These are phyloP conservation scores for Pichia deserticola DNA, from an alignment of 805 yeast genomes.

Conservation along the genomic window DNA sequence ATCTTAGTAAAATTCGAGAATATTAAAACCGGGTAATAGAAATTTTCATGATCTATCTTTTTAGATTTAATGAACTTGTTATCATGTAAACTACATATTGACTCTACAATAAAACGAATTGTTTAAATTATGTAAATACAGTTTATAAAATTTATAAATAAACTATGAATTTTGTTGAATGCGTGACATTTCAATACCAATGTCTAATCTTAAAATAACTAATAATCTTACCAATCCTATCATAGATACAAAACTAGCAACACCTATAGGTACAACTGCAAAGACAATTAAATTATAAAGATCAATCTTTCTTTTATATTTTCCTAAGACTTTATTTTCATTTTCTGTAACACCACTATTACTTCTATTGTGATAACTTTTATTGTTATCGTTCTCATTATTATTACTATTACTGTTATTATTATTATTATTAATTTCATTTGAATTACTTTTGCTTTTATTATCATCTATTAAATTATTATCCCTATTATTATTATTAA, in stretches of 20 bases:
- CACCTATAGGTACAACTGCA: constrained; percentile 96
- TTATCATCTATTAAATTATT: neutral
- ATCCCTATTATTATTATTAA: neutral
- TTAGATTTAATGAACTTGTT: too few species aligned
- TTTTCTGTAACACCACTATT: neutral
- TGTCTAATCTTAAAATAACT: constrained; percentile 65
- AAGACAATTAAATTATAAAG: constrained; percentile 84
- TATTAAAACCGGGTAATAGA: neutral
- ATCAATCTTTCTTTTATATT: constrained; percentile 61
- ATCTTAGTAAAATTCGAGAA: too few species aligned
- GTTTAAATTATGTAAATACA: neutral
- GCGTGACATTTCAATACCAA: constrained; percentile 23
- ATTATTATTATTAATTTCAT: neutral
- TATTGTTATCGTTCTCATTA: too few species aligned
- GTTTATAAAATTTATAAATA: neutral
- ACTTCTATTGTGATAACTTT: neutral
- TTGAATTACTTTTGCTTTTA: neutral
- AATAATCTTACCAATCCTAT: constrained; percentile 69
- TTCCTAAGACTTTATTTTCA: neutral
- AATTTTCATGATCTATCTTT: too few species aligned
- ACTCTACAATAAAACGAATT: too few species aligned
- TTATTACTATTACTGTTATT: neutral
- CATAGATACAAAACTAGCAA: constrained; percentile 92
- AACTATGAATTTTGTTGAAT: constrained; percentile 1
- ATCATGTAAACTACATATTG: too few species aligned